A percentile compares a stretch with the other conserved stretches of the same genome.
phyloP scores from a whole-genome alignment of 805 yeast genomes.

The Scheffersomyces stipitis region DNA sequence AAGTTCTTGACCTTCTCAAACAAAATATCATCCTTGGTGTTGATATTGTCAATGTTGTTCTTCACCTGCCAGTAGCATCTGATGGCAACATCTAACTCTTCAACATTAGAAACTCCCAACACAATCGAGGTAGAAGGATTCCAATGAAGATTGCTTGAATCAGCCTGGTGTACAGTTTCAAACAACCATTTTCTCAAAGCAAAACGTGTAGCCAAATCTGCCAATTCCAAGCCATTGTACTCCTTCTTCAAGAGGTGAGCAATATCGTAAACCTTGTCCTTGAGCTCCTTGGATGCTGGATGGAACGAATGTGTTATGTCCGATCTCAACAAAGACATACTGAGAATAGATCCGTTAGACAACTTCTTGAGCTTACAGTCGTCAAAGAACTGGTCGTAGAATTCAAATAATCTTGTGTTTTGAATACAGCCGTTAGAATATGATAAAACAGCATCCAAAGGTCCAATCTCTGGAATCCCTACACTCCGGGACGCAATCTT shows the following conservation, averaged over 20 bases:
- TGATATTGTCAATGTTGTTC: slow-evolving; percentile 28
- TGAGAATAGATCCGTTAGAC: slow-evolving; percentile 81
- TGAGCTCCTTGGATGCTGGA: slow-evolving; percentile 67
- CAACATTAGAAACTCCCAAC: slow-evolving; percentile 67
- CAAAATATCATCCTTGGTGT: slow-evolving; percentile 42
- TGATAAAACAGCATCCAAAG: slow-evolving; percentile 72
- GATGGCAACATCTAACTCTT: slow-evolving; percentile 66
- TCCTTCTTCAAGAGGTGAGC: slow-evolving; percentile 36
- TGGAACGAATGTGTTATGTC: slow-evolving; percentile 72
- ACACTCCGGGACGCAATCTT: slow-evolving; percentile 46
- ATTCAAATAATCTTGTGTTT: slow-evolving; percentile 53
- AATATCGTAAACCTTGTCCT: slow-evolving; percentile 48
- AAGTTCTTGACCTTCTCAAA: slow-evolving; percentile 42
- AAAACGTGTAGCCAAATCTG: slow-evolving; percentile 77
- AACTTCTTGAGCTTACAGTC: slow-evolving; percentile 58
- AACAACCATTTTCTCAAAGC: slow-evolving; percentile 64
- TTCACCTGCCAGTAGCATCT: slow-evolving; percentile 52
- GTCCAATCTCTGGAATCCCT: slow-evolving; percentile 47
- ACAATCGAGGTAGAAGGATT: slow-evolving; percentile 55
- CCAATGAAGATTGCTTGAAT: slow-evolving; percentile 16
- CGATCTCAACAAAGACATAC: slow-evolving; percentile 81
- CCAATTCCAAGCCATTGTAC: slow-evolving; percentile 57
- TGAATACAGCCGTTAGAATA: slow-evolving; percentile 84
- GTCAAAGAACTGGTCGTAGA: slow-evolving; percentile 46
- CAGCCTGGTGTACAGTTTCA: slow-evolving; percentile 14